Percentiles rank a stretch among this genome's conserved stretches.
Evolutionary conservation across 192 early-diverging fungal genomes (phyloP).

Genomic region (Backusella luteola): DNA sequence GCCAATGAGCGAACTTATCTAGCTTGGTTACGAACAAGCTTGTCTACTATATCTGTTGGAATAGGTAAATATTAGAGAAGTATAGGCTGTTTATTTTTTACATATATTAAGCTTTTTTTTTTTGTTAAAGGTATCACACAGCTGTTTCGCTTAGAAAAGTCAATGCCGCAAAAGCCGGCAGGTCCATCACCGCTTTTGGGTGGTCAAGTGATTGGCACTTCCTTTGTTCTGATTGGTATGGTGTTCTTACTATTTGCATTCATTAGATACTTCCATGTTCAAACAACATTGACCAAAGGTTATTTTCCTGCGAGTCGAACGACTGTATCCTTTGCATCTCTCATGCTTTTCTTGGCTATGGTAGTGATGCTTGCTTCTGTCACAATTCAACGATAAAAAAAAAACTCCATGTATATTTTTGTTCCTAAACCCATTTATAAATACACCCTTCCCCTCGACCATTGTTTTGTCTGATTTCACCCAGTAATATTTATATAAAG

Average conservation of each 20-base stretch:
- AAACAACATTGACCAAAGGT: constrained; percentile 62
- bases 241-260: constrained; percentile 62
- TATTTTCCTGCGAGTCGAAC: constrained; percentile 72
- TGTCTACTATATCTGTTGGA: constrained; percentile 72
- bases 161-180: not conserved
- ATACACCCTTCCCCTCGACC: not conserved
- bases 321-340: constrained; percentile 43
- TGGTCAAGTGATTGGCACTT: constrained; percentile 51
- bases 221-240: constrained; percentile 64
- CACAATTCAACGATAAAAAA: not conserved
- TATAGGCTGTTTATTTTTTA: not conserved
- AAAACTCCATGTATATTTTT: not conserved
- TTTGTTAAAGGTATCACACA: constrained; percentile 28
- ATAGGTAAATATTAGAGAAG: constrained; percentile 40
- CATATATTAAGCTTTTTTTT: not conserved
- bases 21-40: constrained; percentile 73
- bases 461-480: not conserved
- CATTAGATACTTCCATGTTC: constrained; percentile 69
- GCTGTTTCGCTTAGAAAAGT: constrained; percentile 29
- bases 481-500: not conserved
- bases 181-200: constrained; percentile 3
- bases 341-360: constrained; percentile 34
- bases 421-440: not conserved
- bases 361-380: constrained; percentile 36
- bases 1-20: constrained; percentile 81